Evolutionary conservation across 331 rosid species (phyloP).

Genomic region (Quercus phellos): DNA sequence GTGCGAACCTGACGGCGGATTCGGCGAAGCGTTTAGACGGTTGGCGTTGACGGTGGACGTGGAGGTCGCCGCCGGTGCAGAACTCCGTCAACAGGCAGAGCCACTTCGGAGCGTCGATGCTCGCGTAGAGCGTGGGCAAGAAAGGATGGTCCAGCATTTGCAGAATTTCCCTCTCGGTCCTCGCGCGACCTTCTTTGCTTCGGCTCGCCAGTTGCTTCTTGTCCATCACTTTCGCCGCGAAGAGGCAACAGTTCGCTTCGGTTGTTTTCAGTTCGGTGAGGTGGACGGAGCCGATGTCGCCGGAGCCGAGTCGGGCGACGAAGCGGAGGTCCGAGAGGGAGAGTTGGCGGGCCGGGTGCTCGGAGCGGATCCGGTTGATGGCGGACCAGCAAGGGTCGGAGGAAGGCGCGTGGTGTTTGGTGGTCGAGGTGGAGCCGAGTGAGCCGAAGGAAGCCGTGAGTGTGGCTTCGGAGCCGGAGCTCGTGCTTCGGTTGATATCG

Average conservation of each 20-base stretch:
- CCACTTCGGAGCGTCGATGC: slow-evolving; percentile 62
- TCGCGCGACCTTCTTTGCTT: slow-evolving; percentile 77
- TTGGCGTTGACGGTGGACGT: slow-evolving; percentile 79
- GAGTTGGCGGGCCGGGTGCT: slow-evolving; percentile 44
- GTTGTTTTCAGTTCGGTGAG: slow-evolving; percentile 47
- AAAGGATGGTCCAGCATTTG: slow-evolving; percentile 70
- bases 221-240: slow-evolving; percentile 83
- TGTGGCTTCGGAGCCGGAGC: slow-evolving; percentile 66
- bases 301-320: slow-evolving; percentile 59
- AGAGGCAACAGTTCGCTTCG: slow-evolving; percentile 14
- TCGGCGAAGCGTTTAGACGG: slow-evolving; percentile 61
- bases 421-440: slow-evolving; percentile 7
- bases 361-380: slow-evolving; percentile 67
- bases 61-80: slow-evolving; percentile 89
- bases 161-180: slow-evolving; percentile 68
- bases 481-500: slow-evolving; percentile 60
- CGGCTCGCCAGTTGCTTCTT: slow-evolving; percentile 66
- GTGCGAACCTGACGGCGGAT: slow-evolving; percentile 69
- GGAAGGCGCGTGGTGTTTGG: slow-evolving; percentile 49
- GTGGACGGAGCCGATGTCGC: slow-evolving; percentile 83
- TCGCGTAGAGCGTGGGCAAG: slow-evolving; percentile 70
- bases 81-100: slow-evolving; percentile 73
- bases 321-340: slow-evolving; percentile 66
- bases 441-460: slow-evolving; percentile 45
- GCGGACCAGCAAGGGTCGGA: slow-evolving; percentile 73